Evolutionary conservation across 495 filamentous ascomycete species (phyloP).

Genomic region (Apiosordaria backusii): DNA sequence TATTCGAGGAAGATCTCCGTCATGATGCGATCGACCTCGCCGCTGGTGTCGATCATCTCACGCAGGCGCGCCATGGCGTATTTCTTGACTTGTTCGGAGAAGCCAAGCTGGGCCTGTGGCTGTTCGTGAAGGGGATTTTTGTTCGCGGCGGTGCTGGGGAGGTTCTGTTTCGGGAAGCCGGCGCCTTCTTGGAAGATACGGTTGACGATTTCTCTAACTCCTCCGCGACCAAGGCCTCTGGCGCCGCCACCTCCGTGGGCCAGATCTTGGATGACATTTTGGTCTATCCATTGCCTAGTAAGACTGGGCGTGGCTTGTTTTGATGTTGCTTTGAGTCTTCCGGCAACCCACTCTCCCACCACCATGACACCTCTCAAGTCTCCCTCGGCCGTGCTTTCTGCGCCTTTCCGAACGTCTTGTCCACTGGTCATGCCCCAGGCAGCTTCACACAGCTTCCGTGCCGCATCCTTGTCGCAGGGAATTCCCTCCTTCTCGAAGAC

Average conservation of each 20-base stretch:
- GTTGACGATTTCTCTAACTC: conserved; percentile 75
- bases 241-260: conserved; percentile 72
- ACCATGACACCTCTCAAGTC: conserved; percentile 93
- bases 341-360: conserved; percentile 90
- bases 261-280: conserved; percentile 65
- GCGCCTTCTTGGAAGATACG: conserved; percentile 84
- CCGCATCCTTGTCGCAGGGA: conserved; percentile 78
- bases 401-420: conserved; percentile 52
- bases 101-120: conserved; percentile 53
- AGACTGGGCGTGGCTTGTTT: conserved; percentile 42
- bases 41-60: conserved; percentile 84
- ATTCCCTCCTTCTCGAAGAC: conserved; percentile 88
- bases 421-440: conserved; percentile 80
- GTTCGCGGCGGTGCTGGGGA: conserved; percentile 20
- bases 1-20: conserved; percentile 77
- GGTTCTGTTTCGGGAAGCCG: conserved; percentile 64
- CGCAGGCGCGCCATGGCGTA: conserved; percentile 74
- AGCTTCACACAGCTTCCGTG: conserved; percentile 84
- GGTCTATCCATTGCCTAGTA: conserved; percentile 80
- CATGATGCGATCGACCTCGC: conserved; percentile 82
- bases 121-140: conserved; percentile 41
- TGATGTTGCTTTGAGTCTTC: conserved; percentile 61
- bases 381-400: conserved; percentile 68
- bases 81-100: conserved; percentile 71
- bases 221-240: conserved; percentile 73